Evolutionary conservation across 768 basidiomycete genomes (phyloP), one percentile per base, ranked within the genome.

Genomic region (Suillus occidentalis): DNA sequence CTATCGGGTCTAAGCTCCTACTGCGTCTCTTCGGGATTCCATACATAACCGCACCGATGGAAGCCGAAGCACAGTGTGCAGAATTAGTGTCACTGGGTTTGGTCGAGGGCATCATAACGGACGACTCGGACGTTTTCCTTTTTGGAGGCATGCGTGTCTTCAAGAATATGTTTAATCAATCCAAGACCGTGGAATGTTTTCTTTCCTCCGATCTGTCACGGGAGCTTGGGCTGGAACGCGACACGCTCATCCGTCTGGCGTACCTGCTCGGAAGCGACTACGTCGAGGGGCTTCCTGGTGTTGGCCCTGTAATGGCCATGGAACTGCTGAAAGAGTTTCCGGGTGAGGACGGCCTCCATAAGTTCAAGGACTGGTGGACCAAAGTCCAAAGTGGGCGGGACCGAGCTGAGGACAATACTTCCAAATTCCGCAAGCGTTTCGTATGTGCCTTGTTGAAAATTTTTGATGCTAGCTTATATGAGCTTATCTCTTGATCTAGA

Each of bases 161-260:
- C 84, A 97, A 97, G 79, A 99, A 99, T 75, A 97, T 99, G 92
- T 99, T 99, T 81, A 98, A 99, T 75, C 97, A 99, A 77, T 92
- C 93, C 57, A 98, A 99, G 82, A 98, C 95, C 4, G 97, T 98
- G 62, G 97, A 99, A 77, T 95, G 95, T 73, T 99, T 97, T 82
- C 80, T 97, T 42, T 79, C 88, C 2, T 77, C 86, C 6, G 97
- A 99, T 73, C 84, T 99, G 58, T 84, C 84, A 45, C 85, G 95
- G 50, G 97, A 99, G 75, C 82, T 99, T 12, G 90, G 93, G 6
- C 81, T 99, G 28, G 89, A 92, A 58, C 84, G 95, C 31, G 94
- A 93, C 69, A 89, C 90, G 18, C 86, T 99, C 50, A 85, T 99
- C 63, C 86, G 90, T 39, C 81, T 99, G 39, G 97, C 97, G 12